Evolutionary conservation across 2,329 filamentous ascomycete species (phyloP).

Genomic region (Akanthomyces dipterigenus): DNA sequence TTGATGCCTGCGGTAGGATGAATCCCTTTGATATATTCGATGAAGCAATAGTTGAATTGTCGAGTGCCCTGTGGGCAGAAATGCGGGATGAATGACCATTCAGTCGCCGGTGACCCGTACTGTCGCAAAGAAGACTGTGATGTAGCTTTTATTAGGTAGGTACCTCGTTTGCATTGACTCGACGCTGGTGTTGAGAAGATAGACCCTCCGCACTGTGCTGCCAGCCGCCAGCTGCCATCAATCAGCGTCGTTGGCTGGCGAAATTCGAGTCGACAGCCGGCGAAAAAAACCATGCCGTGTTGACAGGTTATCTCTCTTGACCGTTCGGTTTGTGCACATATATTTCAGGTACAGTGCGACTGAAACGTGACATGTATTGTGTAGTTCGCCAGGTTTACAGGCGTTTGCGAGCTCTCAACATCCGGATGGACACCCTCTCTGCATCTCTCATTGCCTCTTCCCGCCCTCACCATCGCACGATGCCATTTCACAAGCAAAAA

Average conservation of each 20-base stretch:
- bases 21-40: neutral
- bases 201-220: neutral
- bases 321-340: neutral
- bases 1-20: neutral
- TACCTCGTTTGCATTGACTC: neutral
- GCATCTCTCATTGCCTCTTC: neutral
- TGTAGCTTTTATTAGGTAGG: neutral
- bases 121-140: neutral
- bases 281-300: neutral
- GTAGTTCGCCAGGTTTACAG: neutral
- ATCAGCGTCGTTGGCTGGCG: neutral
- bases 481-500: conserved; percentile 1
- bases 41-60: neutral
- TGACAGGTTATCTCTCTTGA: neutral
- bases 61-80: neutral
- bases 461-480: neutral
- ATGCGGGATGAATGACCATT: neutral
- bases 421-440: neutral
- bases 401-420: neutral
- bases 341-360: neutral
- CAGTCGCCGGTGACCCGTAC: too few species aligned
- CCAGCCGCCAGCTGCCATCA: neutral
- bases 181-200: neutral
- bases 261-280: neutral
- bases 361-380: neutral